Evolutionary conservation across 306 rosid species (phyloP).

Genomic region (Dalbergia cultrata): DNA sequence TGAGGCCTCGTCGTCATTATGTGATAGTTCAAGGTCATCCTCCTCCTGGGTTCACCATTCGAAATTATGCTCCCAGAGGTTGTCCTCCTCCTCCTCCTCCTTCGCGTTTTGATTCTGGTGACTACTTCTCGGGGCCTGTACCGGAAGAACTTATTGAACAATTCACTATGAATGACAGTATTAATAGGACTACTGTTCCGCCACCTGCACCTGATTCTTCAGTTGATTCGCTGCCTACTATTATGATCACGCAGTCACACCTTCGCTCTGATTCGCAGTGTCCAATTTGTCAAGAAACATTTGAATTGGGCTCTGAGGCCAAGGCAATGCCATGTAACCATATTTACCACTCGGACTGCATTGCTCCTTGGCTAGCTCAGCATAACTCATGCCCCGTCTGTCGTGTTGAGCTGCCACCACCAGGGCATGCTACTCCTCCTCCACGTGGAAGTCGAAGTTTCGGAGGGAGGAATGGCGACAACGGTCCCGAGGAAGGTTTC

Average conservation of each 20-base stretch:
- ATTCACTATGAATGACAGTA: conserved; percentile 51
- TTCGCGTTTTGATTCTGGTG: conserved; percentile 44
- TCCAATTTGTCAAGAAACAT: conserved; percentile 71
- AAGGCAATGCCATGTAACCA: conserved; percentile 78
- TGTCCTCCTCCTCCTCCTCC: neutral
- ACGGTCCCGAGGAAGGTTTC: neutral
- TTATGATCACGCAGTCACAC: conserved; percentile 64
- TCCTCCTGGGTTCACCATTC: conserved; percentile 47
- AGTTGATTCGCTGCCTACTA: conserved; percentile 74
- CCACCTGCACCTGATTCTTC: conserved; percentile 70
- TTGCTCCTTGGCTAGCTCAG: conserved; percentile 75
- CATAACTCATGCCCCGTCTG: conserved; percentile 86
- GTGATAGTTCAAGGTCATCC: too few species aligned
- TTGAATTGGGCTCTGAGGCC: conserved; percentile 71
- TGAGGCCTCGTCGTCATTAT: neutral
- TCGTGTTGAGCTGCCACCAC: conserved; percentile 71
- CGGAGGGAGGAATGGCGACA: conserved; percentile 44
- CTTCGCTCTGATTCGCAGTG: conserved; percentile 69
- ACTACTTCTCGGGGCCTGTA: conserved; percentile 52
- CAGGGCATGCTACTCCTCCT: conserved; percentile 31
- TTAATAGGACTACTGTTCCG: conserved; percentile 45
- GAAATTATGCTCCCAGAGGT: conserved; percentile 47
- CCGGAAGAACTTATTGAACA: conserved; percentile 64
- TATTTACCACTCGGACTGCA: conserved; percentile 79
- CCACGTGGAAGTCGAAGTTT: conserved; percentile 29